These are phyloP conservation scores for Hypsizygus marmoreus DNA, from an alignment of 768 basidiomycete species.

Conservation along the genomic window DNA sequence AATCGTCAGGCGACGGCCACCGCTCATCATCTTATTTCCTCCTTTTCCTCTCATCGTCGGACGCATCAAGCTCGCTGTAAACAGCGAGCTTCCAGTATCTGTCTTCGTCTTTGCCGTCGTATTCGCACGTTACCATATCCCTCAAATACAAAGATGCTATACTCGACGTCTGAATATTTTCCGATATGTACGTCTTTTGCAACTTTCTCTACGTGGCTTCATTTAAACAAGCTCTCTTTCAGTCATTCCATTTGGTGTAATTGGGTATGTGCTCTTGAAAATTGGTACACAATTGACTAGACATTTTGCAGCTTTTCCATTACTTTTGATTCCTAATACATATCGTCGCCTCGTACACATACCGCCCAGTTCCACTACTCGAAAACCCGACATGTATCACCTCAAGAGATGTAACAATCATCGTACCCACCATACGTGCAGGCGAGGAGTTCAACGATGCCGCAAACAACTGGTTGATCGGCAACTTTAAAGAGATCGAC, in stretches of 20 bases:
- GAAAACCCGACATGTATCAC: conserved; percentile 90
- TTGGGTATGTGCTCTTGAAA: conserved; percentile 55
- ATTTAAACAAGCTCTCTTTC: conserved; percentile 20
- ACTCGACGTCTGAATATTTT: conserved; percentile 89
- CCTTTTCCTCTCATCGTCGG: conserved; percentile 2
- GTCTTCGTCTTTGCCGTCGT: conserved; percentile 38
- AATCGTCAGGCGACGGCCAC: conserved; percentile 1
- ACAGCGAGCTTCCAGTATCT: conserved; percentile 13
- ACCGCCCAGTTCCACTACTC: conserved; percentile 87
- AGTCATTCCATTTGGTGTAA: conserved; percentile 91
- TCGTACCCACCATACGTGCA: conserved; percentile 94
- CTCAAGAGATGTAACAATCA: conserved; percentile 92
- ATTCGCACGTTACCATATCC: conserved; percentile 39
- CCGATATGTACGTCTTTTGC: conserved; percentile 72
- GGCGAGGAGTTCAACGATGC: conserved; percentile 96
- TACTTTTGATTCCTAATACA: conserved; percentile 94
- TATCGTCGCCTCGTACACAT: conserved; percentile 72
- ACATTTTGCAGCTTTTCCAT: conserved; percentile 69
- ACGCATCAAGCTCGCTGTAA: background rate
- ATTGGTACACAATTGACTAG: background rate
- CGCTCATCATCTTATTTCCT: conserved; percentile 5
- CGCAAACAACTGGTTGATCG: conserved; percentile 88
- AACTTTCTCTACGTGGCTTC: background rate
- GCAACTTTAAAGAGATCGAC: conserved; percentile 81
- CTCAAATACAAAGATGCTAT: conserved; percentile 71